These are phyloP conservation scores for Raffaelea deltoideospora DNA, from an alignment of 2,329 filamentous ascomycete genomes.

Conservation along the genomic window DNA sequence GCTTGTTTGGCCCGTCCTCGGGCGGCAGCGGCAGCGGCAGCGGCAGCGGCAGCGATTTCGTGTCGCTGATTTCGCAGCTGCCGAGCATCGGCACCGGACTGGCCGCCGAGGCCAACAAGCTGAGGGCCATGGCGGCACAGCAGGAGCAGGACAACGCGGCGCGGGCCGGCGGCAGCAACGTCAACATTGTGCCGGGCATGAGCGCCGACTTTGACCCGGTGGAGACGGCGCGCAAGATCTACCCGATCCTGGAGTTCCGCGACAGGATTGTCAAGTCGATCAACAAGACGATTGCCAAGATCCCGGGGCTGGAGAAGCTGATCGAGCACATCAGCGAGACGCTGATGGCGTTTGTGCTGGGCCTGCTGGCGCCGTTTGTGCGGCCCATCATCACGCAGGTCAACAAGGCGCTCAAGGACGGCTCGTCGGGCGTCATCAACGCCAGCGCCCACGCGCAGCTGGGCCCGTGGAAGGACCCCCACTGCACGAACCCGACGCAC, in stretches of 20 bases:
- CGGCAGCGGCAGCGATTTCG: constrained; percentile 39
- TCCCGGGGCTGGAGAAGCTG: constrained; percentile 79
- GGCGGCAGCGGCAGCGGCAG: constrained; percentile 19
- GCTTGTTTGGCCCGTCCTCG: constrained; percentile 21
- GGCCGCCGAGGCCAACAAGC: constrained; percentile 47
- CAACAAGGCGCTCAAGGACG: constrained; percentile 70
- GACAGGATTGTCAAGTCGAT: constrained; percentile 88
- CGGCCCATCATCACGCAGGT: constrained; percentile 81
- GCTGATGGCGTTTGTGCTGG: constrained; percentile 80
- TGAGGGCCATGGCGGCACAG: constrained; percentile 45
- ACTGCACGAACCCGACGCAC: constrained; percentile 65
- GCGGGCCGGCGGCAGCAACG: constrained; percentile 34
- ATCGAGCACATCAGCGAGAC: constrained; percentile 90
- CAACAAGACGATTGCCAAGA: constrained; percentile 72
- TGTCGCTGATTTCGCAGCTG: constrained; percentile 59
- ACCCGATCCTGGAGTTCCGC: constrained; percentile 84
- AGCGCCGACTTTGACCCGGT: constrained; percentile 63
- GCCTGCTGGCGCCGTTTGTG: constrained; percentile 80
- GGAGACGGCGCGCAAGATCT: constrained; percentile 67
- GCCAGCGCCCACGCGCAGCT: constrained; percentile 60
- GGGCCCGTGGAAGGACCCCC: constrained; percentile 64
- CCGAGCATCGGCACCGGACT: constrained; percentile 54
- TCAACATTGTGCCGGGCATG: constrained; percentile 56
- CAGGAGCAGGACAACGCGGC: constrained; percentile 45
- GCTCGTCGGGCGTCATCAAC: constrained; percentile 56